A percentile compares a stretch with the other conserved stretches of the same genome.
Conservation (phyloP, 176 grass and related monocot genomes). For the Oryza brachyantha region DNA sequence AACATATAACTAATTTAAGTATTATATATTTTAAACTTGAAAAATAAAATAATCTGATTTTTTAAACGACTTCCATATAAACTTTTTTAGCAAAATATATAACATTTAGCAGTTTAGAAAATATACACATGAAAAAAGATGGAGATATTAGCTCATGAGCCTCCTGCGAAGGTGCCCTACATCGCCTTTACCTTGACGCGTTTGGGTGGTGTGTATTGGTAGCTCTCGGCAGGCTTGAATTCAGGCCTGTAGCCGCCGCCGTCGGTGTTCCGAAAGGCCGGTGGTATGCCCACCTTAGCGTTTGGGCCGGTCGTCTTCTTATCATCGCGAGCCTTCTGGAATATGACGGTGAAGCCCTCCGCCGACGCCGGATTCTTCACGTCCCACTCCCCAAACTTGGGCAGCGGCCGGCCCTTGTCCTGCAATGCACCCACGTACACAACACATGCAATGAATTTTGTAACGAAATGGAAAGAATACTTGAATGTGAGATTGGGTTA, state of each 20-base stretch:
- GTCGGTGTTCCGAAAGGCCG: slow-evolving; percentile 22
- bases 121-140: too few species aligned
- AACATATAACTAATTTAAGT: too few species aligned
- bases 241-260: slow-evolving; percentile 11
- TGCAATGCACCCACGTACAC: background rate
- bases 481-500: too few species aligned
- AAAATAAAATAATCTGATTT: too few species aligned
- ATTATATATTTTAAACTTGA: too few species aligned
- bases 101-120: too few species aligned
- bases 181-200: slow-evolving; percentile 43
- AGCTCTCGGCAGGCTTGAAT: background rate
- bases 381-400: slow-evolving; percentile 77
- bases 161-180: too few species aligned
- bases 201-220: slow-evolving; percentile 29
- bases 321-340: slow-evolving; percentile 59
- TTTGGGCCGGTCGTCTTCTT: slow-evolving; percentile 51
- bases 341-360: slow-evolving; percentile 74
- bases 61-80: too few species aligned
- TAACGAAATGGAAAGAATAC: background rate
- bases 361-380: slow-evolving; percentile 57
- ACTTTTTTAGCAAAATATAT: too few species aligned
- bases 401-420: slow-evolving; percentile 50
- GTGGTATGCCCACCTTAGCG: slow-evolving; percentile 1
- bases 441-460: background rate
- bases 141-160: too few species aligned